A percentile compares a stretch with the other conserved stretches of the same genome.
phyloP scores from a whole-genome alignment of 208 protist species.

The Angomonas deanei region DNA sequence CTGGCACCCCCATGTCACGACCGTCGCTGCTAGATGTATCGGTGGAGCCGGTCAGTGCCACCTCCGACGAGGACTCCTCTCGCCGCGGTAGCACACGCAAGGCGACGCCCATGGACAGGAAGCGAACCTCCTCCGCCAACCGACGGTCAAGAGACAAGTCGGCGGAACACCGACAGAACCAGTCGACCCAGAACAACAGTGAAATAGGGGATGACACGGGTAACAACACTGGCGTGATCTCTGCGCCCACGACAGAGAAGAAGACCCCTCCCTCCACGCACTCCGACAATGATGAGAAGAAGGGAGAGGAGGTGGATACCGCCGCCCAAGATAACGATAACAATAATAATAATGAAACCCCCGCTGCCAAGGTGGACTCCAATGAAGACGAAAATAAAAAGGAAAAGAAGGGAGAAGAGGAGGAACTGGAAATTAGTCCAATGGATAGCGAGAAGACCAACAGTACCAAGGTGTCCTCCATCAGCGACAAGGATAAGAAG shows the following conservation, averaged over 20 bases:
- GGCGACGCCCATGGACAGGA: constrained; percentile 2
- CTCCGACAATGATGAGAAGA: not conserved
- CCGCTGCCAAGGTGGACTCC: not conserved
- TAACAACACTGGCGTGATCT: not conserved
- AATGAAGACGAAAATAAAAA: not conserved
- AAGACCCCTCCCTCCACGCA: not conserved
- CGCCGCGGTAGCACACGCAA: constrained; percentile 9
- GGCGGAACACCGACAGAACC: not conserved
- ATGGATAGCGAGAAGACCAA: not conserved
- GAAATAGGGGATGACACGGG: not conserved
- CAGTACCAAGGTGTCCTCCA: not conserved
- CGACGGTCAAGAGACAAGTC: not conserved
- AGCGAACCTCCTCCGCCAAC: not conserved
- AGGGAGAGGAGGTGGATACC: too few species aligned
- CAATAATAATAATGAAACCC: not conserved
- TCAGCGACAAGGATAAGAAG: not conserved
- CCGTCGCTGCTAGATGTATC: constrained; percentile 2
- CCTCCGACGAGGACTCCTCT: constrained; percentile 61
- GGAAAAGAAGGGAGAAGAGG: too few species aligned
- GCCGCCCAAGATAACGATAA: too few species aligned
- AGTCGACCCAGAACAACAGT: too few species aligned
- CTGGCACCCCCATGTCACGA: not conserved
- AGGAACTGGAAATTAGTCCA: not conserved
- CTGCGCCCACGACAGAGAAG: not conserved
- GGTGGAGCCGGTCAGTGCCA: constrained; percentile 51